Base-by-base conservation (phyloP, 306 rosid genomes). In the Quercus dentata region DNA sequence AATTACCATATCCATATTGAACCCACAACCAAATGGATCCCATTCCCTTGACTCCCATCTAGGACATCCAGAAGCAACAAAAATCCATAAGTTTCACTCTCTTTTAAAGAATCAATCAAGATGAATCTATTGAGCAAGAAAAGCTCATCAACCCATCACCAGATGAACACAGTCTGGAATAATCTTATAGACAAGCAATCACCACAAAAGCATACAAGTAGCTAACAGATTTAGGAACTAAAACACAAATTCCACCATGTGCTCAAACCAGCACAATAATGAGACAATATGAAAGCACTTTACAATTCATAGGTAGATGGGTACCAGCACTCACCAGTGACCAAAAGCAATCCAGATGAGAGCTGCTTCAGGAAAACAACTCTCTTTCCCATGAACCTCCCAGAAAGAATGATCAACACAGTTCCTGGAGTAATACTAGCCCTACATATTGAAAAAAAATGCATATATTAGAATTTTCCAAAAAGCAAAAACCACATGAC, bases 311-410 rank as follows among this genome's bases (percentile, higher is more conserved):
- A 41, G 46, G 46, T 2, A 41, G 46, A 41, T 41, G 46, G 46
- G 46, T 41, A 56, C 38, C 35, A 35, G 10, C 21, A 65, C 86
- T 82, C 74, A 91, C 96, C 96, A 56, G 96, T 82, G 19, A 89
- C 91, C 71, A 91, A 87, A 79, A 91, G 93, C 86, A 91, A 84
- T 7, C 96, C 96, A 58, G 96, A 91, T 11, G 92, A 79, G 28
- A 91, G 89, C 87, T 91, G 96, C 83, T 91, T 91, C 85, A 91
- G 67, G 78, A 89, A 91, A 59, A 89, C 93, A 1, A 87, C 96
- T 61, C 96, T 80, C 83, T 87, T 91, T 69, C 96, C 96, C 87
- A 84, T 91, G 81, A 89, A 91, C 79, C 96, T 87, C 35, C 96
- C 96, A 46, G 93, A 88, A 74, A 89, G 93, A 74, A 91, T 78